Evolutionary conservation across 805 yeast species (phyloP).

Genomic region (Barnettozyma californica): DNA sequence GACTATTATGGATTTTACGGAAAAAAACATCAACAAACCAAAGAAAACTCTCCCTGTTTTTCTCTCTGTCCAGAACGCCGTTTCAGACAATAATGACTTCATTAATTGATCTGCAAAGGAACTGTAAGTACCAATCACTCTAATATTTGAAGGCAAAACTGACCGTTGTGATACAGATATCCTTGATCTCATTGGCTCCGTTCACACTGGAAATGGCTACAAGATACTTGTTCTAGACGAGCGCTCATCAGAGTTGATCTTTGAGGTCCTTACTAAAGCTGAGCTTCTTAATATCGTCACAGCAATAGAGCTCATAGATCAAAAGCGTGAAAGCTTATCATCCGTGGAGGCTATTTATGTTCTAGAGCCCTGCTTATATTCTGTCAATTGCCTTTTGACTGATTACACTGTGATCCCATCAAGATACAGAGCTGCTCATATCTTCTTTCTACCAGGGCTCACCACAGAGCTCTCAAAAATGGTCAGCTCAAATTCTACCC

Average conservation of each 20-base stretch:
- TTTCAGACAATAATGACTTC: conserved; percentile 28
- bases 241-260: conserved; percentile 42
- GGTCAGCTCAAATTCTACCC: conserved; percentile 26
- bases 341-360: conserved; percentile 78
- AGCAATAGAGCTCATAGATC: conserved; percentile 61
- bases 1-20: background rate
- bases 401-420: conserved; percentile 63
- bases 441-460: conserved; percentile 65
- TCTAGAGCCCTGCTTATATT: conserved; percentile 61
- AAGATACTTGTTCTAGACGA: conserved; percentile 55
- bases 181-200: conserved; percentile 32
- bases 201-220: conserved; percentile 39
- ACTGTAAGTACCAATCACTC: conserved; percentile 20
- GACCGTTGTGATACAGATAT: conserved; percentile 22
- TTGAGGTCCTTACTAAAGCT: conserved; percentile 42
- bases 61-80: background rate
- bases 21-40: background rate
- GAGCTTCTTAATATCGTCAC: conserved; percentile 50
- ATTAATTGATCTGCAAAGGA: conserved; percentile 33
- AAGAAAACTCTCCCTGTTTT: background rate
- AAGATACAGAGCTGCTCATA: conserved; percentile 72
- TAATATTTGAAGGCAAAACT: background rate
- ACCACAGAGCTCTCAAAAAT: conserved; percentile 26
- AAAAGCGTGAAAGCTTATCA: conserved; percentile 51
- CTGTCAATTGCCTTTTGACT: conserved; percentile 69